Conservation (phyloP, 495 filamentous ascomycete genomes). For the Xylaria scruposa region DNA sequence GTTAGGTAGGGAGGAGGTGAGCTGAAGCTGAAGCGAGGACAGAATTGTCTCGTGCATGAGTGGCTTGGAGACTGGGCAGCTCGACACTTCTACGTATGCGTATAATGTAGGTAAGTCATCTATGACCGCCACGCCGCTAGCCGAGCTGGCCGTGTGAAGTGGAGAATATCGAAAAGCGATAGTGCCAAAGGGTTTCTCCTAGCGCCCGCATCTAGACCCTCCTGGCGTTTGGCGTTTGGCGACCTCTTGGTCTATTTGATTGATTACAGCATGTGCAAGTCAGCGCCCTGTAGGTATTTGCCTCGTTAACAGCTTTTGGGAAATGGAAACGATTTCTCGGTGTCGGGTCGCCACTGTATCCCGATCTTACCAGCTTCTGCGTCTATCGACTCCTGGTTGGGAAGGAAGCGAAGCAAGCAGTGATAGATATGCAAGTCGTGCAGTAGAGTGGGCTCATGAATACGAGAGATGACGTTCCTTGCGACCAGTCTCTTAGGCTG, state of each 20-base stretch:
- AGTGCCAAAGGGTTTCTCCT: conserved; percentile 1
- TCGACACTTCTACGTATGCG: background rate
- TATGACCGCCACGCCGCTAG: conserved; percentile 12
- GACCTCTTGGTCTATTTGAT: conserved; percentile 24
- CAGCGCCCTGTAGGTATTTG: background rate
- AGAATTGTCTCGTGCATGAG: conserved; percentile 2
- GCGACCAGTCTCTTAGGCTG: conserved; percentile 8
- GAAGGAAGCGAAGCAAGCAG: background rate
- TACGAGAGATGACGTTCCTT: conserved; percentile 23
- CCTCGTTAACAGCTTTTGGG: background rate
- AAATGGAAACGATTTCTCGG: background rate
- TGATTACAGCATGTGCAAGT: background rate
- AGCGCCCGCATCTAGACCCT: conserved; percentile 11
- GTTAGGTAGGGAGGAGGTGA: background rate
- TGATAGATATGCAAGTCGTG: conserved; percentile 6
- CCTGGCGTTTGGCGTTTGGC: background rate
- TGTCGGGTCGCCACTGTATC: background rate
- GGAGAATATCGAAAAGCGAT: conserved; percentile 5
- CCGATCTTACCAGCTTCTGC: background rate
- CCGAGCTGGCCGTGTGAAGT: conserved; percentile 4
- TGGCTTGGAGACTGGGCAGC: background rate
- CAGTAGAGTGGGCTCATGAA: conserved; percentile 23
- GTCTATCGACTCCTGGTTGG: background rate
- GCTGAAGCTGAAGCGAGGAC: conserved; percentile 20
- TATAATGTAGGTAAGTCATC: too few species aligned